Evolutionary conservation across 148 eudicot species (phyloP).

Genomic region (Drosera capensis): DNA sequence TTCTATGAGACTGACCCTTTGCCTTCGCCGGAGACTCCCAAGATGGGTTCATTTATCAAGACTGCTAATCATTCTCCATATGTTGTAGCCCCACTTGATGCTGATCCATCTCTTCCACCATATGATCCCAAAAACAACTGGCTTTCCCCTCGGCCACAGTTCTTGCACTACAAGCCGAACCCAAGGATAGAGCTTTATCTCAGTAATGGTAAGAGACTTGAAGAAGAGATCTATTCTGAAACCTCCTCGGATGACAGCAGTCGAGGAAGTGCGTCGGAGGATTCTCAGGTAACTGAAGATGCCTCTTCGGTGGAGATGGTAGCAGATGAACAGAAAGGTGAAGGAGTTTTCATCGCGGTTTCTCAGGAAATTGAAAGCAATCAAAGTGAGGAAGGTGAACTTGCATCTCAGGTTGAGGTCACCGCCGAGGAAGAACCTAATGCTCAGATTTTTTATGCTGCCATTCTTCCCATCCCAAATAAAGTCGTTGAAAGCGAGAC

Average conservation of each 20-base stretch:
- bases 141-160: slow-evolving; percentile 92
- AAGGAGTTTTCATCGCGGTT: too few species aligned
- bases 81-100: slow-evolving; percentile 50
- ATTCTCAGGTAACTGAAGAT: slow-evolving; percentile 20
- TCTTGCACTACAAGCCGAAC: slow-evolving; percentile 65
- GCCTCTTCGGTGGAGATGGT: slow-evolving; percentile 23
- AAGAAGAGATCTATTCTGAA: slow-evolving; percentile 40
- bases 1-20: slow-evolving; percentile 7
- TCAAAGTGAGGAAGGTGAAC: too few species aligned
- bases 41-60: slow-evolving; percentile 6
- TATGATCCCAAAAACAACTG: slow-evolving; percentile 80
- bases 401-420: too few species aligned
- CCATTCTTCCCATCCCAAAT: too few species aligned
- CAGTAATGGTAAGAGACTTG: slow-evolving; percentile 26
- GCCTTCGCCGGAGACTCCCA: slow-evolving; percentile 18
- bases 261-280: slow-evolving; percentile 30
- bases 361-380: too few species aligned
- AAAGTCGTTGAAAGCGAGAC: too few species aligned
- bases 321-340: too few species aligned
- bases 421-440: slow-evolving; percentile 1
- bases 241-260: slow-evolving; percentile 41
- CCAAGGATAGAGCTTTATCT: slow-evolving; percentile 34
- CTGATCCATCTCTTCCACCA: slow-evolving; percentile 56
- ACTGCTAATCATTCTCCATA: slow-evolving; percentile 25
- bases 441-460: too few species aligned